phyloP scores from a whole-genome alignment of 805 yeast genomes.

The Yarrowia osloensis region DNA sequence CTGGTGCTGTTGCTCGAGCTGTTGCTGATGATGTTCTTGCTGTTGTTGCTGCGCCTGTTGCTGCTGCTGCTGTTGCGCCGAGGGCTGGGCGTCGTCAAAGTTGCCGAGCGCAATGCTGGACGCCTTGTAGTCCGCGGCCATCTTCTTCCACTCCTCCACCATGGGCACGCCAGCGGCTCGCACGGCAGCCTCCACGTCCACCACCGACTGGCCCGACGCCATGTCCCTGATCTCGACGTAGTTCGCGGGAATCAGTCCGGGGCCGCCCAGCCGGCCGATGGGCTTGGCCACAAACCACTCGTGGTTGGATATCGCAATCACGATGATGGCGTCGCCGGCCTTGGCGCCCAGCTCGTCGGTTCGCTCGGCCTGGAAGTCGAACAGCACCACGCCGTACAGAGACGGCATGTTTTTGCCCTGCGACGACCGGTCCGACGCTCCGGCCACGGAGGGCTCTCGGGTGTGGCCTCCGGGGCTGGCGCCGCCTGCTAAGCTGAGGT shows the following conservation, averaged over 20 bases:
- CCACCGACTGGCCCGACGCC: constrained; percentile 59
- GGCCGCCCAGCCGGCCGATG: constrained; percentile 91
- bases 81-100: constrained; percentile 46
- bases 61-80: constrained; percentile 24
- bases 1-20: constrained; percentile 16
- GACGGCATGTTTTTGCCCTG: constrained; percentile 41
- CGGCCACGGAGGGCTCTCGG: constrained; percentile 14
- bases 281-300: constrained; percentile 99
- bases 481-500: background rate
- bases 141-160: constrained; percentile 93
- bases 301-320: constrained; percentile 93
- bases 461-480: background rate
- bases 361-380: constrained; percentile 79
- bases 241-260: constrained; percentile 91
- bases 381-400: constrained; percentile 81
- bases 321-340: constrained; percentile 86
- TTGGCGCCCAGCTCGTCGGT: constrained; percentile 81
- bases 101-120: constrained; percentile 69
- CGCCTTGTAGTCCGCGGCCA: constrained; percentile 90
- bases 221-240: constrained; percentile 86
- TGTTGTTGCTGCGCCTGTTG: constrained; percentile 15
- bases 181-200: constrained; percentile 60
- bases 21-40: constrained; percentile 29
- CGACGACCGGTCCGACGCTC: constrained; percentile 12
- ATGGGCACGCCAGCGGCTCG: constrained; percentile 74